These are phyloP conservation scores for Schizosaccharomyces cryophilus DNA, from an alignment of 805 yeast genomes.

Conservation along the genomic window DNA sequence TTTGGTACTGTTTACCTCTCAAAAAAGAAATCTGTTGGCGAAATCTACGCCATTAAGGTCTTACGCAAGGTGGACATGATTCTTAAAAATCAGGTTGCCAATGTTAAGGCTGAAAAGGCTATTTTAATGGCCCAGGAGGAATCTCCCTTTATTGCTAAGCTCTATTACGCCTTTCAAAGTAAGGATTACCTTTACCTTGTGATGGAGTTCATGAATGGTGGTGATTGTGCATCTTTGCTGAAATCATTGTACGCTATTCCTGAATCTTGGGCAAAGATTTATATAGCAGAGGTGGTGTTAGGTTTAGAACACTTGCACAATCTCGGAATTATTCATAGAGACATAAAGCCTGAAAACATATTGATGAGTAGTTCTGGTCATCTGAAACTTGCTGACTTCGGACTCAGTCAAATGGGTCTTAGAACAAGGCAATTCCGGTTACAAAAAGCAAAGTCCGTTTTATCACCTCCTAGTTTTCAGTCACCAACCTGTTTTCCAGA, in stretches of 20 bases:
- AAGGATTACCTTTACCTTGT: constrained; percentile 68
- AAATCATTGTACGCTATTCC: constrained; percentile 61
- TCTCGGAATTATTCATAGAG: constrained; percentile 72
- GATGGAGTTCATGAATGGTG: constrained; percentile 91
- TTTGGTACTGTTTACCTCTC: constrained; percentile 88
- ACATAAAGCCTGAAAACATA: constrained; percentile 81
- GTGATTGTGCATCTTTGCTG: constrained; percentile 73
- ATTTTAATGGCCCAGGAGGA: constrained; percentile 77
- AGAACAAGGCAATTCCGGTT: constrained; percentile 27
- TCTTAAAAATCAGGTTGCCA: constrained; percentile 84
- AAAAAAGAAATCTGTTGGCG: constrained; percentile 64
- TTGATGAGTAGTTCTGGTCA: constrained; percentile 74
- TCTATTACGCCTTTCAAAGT: constrained; percentile 73
- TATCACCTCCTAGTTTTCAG: neutral
- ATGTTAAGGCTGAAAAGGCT: constrained; percentile 84
- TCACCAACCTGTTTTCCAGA: neutral
- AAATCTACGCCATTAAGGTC: constrained; percentile 83
- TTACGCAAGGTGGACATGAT: constrained; percentile 85
- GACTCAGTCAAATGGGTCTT: constrained; percentile 57
- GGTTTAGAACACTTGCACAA: constrained; percentile 78
- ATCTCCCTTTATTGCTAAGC: constrained; percentile 75
- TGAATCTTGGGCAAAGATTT: constrained; percentile 56
- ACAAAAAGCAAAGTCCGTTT: neutral
- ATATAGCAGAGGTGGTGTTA: constrained; percentile 69
- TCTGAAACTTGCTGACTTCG: constrained; percentile 82